phyloP scores from a whole-genome alignment of 2,329 filamentous ascomycete species.

The Colletotrichum falcatum region DNA sequence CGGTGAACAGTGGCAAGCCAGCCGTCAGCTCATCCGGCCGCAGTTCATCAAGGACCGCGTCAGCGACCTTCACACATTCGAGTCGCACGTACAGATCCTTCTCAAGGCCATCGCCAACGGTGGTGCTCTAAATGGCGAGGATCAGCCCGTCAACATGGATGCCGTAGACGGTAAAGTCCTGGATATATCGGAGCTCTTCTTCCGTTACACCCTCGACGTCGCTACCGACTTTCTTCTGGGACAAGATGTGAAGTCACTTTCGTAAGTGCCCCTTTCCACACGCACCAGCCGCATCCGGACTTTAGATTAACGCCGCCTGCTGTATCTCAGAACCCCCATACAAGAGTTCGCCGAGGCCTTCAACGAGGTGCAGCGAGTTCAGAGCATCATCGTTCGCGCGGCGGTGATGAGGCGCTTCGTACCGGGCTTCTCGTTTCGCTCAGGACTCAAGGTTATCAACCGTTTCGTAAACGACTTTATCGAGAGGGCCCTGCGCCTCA shows the following conservation, averaged over 20 bases:
- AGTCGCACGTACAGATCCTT: conserved; percentile 80
- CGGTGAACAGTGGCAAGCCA: conserved; percentile 81
- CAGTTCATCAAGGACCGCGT: conserved; percentile 90
- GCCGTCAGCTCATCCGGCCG: conserved; percentile 84
- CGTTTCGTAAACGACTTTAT: conserved; percentile 83
- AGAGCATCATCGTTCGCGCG: conserved; percentile 74
- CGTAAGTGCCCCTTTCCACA: conserved; percentile 51
- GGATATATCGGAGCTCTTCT: conserved; percentile 82
- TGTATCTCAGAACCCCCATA: conserved; percentile 60
- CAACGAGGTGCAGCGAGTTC: conserved; percentile 80
- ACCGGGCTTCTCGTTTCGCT: conserved; percentile 73
- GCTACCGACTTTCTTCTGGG: conserved; percentile 90
- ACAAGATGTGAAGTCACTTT: conserved; percentile 74
- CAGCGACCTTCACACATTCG: conserved; percentile 84
- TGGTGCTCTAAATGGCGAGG: conserved; percentile 67
- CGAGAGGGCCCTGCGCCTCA: conserved; percentile 76
- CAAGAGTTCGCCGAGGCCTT: conserved; percentile 85
- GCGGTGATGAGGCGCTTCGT: conserved; percentile 73
- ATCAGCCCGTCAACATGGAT: conserved; percentile 73
- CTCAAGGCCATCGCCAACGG: conserved; percentile 74
- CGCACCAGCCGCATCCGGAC: background rate
- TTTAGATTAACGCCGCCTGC: conserved; percentile 8
- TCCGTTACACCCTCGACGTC: conserved; percentile 86
- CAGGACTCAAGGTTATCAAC: conserved; percentile 76
- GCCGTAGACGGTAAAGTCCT: conserved; percentile 71